Evolutionary conservation across 192 early-diverging fungal genomes (phyloP), one percentile per base, ranked within the genome.

Genomic region (Rhizoclosmatium sp.): DNA sequence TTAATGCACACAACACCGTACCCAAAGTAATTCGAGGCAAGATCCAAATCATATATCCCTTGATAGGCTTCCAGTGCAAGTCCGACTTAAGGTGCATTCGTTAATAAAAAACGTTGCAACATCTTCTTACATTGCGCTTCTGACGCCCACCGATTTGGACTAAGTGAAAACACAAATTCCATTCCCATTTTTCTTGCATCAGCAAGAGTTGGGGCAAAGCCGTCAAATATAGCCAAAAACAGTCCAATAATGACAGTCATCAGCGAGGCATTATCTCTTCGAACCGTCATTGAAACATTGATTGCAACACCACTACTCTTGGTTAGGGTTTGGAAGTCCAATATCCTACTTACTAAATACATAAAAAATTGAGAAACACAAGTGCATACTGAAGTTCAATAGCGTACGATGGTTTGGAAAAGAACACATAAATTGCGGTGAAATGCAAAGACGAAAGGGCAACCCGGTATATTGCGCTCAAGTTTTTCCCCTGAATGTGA

Each of bases 221-320:
- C 87, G 70, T 83, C 84, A 69, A 88, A 86, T 4, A 84, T 68
- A 10, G 87, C 84, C 14, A 70, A 68, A 77, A 87, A 83, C 3
- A 87, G 61, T 23, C 75, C 62, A 14, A 64, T 45, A 4, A 87
- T 66, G 19, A 82, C 79, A 47, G 77, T 77, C 74, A 85, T 31
- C 71, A 83, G 45, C 10, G 65, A 59, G 14, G 80, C 83, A 60
- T 85, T 87, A 56, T 84, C 82, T n/a, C 83, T 69, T 12, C 76
- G 62, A 48, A 80, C 78, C 39, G 81, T 7, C 77, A 85, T 81
- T 4, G 77, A 80, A 16, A 87, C 76, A 47, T 83, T 68, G 2
- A 79, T 68, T 31, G 86, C 54, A 4, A 87, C 48, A 9, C 86
- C 86, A 61, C 85, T 85, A 21, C n/a, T n/a, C n/a, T n/a, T n/a